Base-by-base conservation (phyloP, 1,284 basidiomycete genomes). In the Boletus mariae region DNA sequence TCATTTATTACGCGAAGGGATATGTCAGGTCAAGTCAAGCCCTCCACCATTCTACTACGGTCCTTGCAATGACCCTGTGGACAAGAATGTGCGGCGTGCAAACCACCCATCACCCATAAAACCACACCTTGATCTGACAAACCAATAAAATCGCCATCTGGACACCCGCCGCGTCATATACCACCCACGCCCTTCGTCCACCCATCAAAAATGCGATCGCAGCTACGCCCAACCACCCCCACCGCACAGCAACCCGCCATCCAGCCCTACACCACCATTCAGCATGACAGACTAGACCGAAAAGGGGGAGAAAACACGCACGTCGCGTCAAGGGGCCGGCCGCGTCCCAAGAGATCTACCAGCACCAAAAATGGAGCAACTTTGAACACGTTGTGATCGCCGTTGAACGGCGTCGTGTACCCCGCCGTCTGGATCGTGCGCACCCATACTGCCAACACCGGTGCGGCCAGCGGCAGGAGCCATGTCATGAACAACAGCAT, bases 401-500 rank as follows among this genome's bases (percentile, higher is more conserved):
- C 85, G 51, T 85, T 80, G 60, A 90, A 90, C 2, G 86, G 87
- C 4, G 84, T 82, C 9, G 80, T 85, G 40, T 81, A 74, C 1
- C 88, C 88, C n/a, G 87, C 85, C 2, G 85, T 87, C 17, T 79
- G 73, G 9, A 92, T 68, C 49, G 94, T 96, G 51, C 94, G 83
- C 1, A 87, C 86, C 95, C 95, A 99, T 0, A 97, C 93, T 0
- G 84, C 84, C 17, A 98, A 75, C 6, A 90, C 85, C 0, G 93
- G 87, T 0, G 84, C 87, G 7, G 82, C 81, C 47, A 94, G 76
- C 0, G 95, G 95, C 0, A 96, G 72, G 1, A 97, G 75, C 79
- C 85, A 87, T 10, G 90, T 85, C 79, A 94, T 83, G n/a, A 94
- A 71, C 43, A 94, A 71, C 10, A 96, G 69, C 0, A 90, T 45